Percentiles rank a stretch among this genome's conserved stretches.
These are phyloP conservation scores for Mycogone perniciosa DNA, from an alignment of 2,329 filamentous ascomycete species.

Conservation along the genomic window DNA sequence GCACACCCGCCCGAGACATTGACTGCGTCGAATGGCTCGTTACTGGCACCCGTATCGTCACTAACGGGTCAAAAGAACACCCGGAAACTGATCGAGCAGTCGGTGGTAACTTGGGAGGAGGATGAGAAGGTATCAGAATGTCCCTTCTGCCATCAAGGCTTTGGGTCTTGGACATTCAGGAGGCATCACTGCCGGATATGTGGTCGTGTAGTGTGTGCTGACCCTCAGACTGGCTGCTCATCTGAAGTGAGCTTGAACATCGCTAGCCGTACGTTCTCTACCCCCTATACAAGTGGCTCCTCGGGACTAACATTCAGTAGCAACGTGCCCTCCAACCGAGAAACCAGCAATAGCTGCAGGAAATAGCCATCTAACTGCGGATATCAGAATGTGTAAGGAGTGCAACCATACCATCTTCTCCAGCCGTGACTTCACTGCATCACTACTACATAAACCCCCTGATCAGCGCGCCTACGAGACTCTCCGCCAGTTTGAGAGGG, in stretches of 20 bases:
- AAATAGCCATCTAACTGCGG: conserved; percentile 57
- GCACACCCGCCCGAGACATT: conserved; percentile 67
- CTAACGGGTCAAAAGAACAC: conserved; percentile 65
- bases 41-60: conserved; percentile 55
- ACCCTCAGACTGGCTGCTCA: conserved; percentile 78
- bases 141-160: conserved; percentile 94
- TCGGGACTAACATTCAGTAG: conserved; percentile 4
- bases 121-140: conserved; percentile 74
- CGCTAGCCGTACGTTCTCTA: conserved; percentile 37
- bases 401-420: conserved; percentile 61
- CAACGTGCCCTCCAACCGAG: conserved; percentile 31
- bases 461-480: conserved; percentile 79
- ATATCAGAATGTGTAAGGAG: conserved; percentile 87
- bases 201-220: conserved; percentile 86
- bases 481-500: conserved; percentile 77
- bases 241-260: conserved; percentile 77
- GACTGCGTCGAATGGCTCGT: conserved; percentile 39
- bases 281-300: background rate
- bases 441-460: conserved; percentile 60
- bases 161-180: conserved; percentile 86
- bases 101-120: conserved; percentile 91
- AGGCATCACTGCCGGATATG: conserved; percentile 93
- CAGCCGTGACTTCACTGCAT: conserved; percentile 70
- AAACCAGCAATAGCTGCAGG: conserved; percentile 29
- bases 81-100: conserved; percentile 79